A percentile compares a stretch with the other conserved stretches of the same genome.
Conservation (phyloP, 495 filamentous ascomycete genomes). For the Penicillium taxi region DNA sequence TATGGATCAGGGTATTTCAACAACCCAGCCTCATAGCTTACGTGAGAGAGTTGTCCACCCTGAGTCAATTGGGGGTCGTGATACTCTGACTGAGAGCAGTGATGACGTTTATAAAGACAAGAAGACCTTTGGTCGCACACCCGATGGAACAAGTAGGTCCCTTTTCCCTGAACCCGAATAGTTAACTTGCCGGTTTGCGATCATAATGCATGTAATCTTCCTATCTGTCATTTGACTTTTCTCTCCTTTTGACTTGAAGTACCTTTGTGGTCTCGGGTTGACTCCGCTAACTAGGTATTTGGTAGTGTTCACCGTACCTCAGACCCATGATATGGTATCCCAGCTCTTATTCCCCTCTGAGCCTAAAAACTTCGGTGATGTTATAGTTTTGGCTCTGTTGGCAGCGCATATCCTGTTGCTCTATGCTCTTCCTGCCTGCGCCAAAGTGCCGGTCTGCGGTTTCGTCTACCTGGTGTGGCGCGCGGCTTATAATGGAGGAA, state of each 20-base stretch:
- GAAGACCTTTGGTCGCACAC: constrained; percentile 87
- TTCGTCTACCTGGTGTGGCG: constrained; percentile 87
- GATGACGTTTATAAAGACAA: constrained; percentile 46
- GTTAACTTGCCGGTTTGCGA: no score
- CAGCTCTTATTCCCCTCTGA: constrained; percentile 91
- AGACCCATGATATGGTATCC: constrained; percentile 98
- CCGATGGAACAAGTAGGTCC: constrained; percentile 79
- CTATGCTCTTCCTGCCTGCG: constrained; percentile 57
- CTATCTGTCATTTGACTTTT: background rate
- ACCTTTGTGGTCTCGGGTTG: constrained; percentile 4
- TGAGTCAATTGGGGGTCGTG: constrained; percentile 27
- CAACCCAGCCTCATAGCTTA: constrained; percentile 37
- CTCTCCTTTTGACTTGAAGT: background rate
- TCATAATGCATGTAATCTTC: no score
- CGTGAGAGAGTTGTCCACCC: constrained; percentile 38
- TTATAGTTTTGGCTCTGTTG: constrained; percentile 72
- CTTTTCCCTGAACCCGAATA: no score
- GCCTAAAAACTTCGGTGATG: constrained; percentile 88
- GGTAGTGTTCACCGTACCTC: constrained; percentile 90
- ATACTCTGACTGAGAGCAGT: constrained; percentile 29
- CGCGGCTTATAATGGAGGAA: constrained; percentile 83
- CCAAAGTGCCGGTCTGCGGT: constrained; percentile 69
- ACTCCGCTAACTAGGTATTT: constrained; percentile 14
- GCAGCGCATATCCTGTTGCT: constrained; percentile 63
- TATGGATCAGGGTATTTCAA: constrained; percentile 41